These are phyloP conservation scores for Diaporthe vexans DNA, from an alignment of 2,329 filamentous ascomycete genomes.

Conservation along the genomic window DNA sequence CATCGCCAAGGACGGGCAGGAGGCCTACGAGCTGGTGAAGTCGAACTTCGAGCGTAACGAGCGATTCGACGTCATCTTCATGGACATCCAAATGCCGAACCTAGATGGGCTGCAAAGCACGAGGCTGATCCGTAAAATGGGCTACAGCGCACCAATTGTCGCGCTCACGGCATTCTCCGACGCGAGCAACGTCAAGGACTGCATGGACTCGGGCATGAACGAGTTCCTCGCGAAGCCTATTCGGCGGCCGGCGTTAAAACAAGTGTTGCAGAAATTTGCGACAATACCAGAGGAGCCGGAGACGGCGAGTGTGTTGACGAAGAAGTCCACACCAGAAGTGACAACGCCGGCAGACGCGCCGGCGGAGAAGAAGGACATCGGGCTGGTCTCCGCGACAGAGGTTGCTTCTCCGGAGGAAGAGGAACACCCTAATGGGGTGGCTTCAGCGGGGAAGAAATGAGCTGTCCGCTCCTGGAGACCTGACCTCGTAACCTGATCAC, in stretches of 20 bases:
- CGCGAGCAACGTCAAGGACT: slow-evolving; percentile 88
- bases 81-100: slow-evolving; percentile 97
- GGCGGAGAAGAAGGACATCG: slow-evolving; percentile 21
- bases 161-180: slow-evolving; percentile 92
- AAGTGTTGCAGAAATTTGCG: slow-evolving; percentile 86
- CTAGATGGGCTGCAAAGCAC: slow-evolving; percentile 91
- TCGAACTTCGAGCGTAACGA: slow-evolving; percentile 80
- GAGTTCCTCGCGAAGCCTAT: slow-evolving; percentile 87
- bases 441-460: slow-evolving; percentile 34
- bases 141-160: slow-evolving; percentile 89
- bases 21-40: slow-evolving; percentile 89
- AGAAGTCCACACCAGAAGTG: slow-evolving; percentile 50
- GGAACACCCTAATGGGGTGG: slow-evolving; percentile 34
- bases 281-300: slow-evolving; percentile 82
- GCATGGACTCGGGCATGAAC: slow-evolving; percentile 92
- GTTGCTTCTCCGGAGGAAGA: slow-evolving; percentile 19
- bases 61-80: slow-evolving; percentile 90
- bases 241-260: slow-evolving; percentile 85
- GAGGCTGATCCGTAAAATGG: slow-evolving; percentile 85
- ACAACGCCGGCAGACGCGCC: slow-evolving; percentile 38
- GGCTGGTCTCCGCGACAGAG: slow-evolving; percentile 28
- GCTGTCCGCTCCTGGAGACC: background rate
- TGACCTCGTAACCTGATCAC: background rate
- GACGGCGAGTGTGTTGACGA: slow-evolving; percentile 51
- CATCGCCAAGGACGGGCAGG: slow-evolving; percentile 87